Percentiles rank a stretch among this genome's conserved stretches.
Conservation (phyloP, 2,329 filamentous ascomycete genomes). For the Apiospora koreana region DNA sequence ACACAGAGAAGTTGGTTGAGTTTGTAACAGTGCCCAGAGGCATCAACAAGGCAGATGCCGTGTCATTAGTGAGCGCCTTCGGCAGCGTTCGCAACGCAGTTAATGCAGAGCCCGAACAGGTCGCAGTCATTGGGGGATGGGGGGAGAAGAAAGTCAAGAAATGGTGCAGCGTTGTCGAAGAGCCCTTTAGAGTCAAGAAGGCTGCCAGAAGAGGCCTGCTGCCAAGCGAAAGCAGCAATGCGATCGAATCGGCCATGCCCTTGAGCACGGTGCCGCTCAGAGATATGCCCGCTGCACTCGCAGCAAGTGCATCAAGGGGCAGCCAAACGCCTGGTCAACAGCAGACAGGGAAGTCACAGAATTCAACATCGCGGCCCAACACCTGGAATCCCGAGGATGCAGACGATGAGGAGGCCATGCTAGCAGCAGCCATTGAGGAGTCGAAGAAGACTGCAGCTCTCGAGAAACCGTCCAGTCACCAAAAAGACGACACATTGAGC, state of each 20-base stretch:
- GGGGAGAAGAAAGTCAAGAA: slow-evolving; percentile 91
- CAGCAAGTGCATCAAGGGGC: slow-evolving; percentile 24
- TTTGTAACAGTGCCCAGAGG: slow-evolving; percentile 89
- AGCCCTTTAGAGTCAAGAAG: slow-evolving; percentile 79
- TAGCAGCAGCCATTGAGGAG: slow-evolving; percentile 49
- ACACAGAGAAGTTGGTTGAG: slow-evolving; percentile 84
- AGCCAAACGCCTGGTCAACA: slow-evolving; percentile 24
- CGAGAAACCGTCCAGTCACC: slow-evolving; percentile 25
- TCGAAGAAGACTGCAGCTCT: slow-evolving; percentile 41
- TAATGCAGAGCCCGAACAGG: slow-evolving; percentile 84
- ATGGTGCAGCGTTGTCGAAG: slow-evolving; percentile 80
- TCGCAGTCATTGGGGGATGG: slow-evolving; percentile 86
- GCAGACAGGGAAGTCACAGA: slow-evolving; percentile 20
- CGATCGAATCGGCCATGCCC: slow-evolving; percentile 40
- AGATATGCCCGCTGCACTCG: slow-evolving; percentile 36
- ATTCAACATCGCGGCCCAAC: slow-evolving; percentile 33
- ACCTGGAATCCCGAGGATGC: slow-evolving; percentile 43
- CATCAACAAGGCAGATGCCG: slow-evolving; percentile 93
- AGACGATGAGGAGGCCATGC: slow-evolving; percentile 50
- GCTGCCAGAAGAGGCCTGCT: slow-evolving; percentile 53
- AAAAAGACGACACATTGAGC: slow-evolving; percentile 47
- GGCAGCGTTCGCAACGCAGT: slow-evolving; percentile 84
- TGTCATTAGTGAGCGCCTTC: slow-evolving; percentile 88
- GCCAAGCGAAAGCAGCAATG: slow-evolving; percentile 26
- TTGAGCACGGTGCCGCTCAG: slow-evolving; percentile 42